A percentile compares a stretch with the other conserved stretches of the same genome.
phyloP scores from a whole-genome alignment of 352 stramenopile genomes.

The Globisporangium megalacanthum region DNA sequence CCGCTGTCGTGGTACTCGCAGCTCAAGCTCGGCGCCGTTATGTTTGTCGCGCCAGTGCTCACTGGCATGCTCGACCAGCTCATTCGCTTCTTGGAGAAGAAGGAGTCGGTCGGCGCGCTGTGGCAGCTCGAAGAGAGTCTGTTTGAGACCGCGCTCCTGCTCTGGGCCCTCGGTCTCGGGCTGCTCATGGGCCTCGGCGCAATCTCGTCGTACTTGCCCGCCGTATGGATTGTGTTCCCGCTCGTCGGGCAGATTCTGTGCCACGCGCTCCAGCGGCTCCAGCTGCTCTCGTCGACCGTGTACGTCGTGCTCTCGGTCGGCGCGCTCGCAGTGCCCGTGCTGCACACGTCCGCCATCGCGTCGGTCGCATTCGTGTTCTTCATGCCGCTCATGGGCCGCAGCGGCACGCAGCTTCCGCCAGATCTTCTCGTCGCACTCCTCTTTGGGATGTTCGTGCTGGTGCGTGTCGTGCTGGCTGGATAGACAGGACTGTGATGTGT shows the following conservation, averaged over 20 bases:
- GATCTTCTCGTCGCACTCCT: conserved; percentile 50
- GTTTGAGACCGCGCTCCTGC: conserved; percentile 52
- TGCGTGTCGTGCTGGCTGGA: conserved; percentile 14
- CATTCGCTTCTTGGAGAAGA: conserved; percentile 25
- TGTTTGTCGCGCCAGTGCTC: conserved; percentile 40
- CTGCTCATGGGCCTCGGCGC: conserved; percentile 30
- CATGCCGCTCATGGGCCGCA: conserved; percentile 64
- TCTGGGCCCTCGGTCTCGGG: conserved; percentile 34
- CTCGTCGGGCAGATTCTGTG: conserved; percentile 41
- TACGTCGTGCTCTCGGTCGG: conserved; percentile 51
- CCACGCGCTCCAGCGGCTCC: conserved; percentile 27
- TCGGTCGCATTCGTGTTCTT: conserved; percentile 67
- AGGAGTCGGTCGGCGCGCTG: conserved; percentile 16
- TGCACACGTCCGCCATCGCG: conserved; percentile 54
- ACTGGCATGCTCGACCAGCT: conserved; percentile 56
- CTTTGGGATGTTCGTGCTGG: conserved; percentile 43
- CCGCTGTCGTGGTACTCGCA: conserved; percentile 68
- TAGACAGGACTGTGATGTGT: too few species aligned
- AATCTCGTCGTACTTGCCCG: conserved; percentile 59
- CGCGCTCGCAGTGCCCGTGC: conserved; percentile 44
- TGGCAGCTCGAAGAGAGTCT: conserved; percentile 56
- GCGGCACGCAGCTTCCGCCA: conserved; percentile 41
- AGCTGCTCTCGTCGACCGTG: conserved; percentile 27
- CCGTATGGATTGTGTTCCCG: conserved; percentile 62
- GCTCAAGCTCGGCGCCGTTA: conserved; percentile 34